Base-by-base conservation (phyloP, 208 protist genomes). In the Perkinsela sp. region DNA sequence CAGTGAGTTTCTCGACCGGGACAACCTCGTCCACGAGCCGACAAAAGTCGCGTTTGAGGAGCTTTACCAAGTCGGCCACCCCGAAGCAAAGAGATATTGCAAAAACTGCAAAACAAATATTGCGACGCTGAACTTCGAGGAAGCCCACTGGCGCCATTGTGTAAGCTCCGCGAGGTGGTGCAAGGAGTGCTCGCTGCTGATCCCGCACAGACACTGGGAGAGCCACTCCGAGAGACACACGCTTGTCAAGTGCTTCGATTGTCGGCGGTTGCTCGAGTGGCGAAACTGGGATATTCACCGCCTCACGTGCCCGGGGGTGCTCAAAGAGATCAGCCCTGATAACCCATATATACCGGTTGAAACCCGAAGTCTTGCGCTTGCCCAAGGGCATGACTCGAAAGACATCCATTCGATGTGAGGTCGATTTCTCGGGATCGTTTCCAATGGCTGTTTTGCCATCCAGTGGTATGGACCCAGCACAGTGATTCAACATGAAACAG, bases 341-440 rank as follows among this genome's bases (percentile, higher is more conserved):
- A 92, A 92, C 74, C 80, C 84, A 66, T 89, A 90, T 65, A 73
- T 92, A 1, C 86, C 86, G 13, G 75, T 88, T 31, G 81, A 81
- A 28, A 92, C 86, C 30, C 81, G 84, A 1, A 82, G 89, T 71
- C 76, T 89, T 22, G 84, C 86, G 22, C 74, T 92, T 29, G 82
- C 89, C 68, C 72, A 89, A 57, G 86, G 86, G 1, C 76, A 90
- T 1, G 86, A 92, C 68, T 86, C 86, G 75, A 78, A 84, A 13
- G 86, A 92, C 68, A 69, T 92, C 40, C 86, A 92, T 76, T 88
- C 80, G 2, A 86, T 92, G n/a, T n/a, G n/a, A n/a, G n/a, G n/a
- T n/a, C n/a, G n/a, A n/a, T n/a, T n/a, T n/a, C n/a, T n/a, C n/a
- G n/a, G n/a, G n/a, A n/a, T n/a, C n/a, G n/a, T n/a, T n/a, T n/a